Base-by-base conservation (phyloP, 345 rosid species). In the Salix udensis region DNA sequence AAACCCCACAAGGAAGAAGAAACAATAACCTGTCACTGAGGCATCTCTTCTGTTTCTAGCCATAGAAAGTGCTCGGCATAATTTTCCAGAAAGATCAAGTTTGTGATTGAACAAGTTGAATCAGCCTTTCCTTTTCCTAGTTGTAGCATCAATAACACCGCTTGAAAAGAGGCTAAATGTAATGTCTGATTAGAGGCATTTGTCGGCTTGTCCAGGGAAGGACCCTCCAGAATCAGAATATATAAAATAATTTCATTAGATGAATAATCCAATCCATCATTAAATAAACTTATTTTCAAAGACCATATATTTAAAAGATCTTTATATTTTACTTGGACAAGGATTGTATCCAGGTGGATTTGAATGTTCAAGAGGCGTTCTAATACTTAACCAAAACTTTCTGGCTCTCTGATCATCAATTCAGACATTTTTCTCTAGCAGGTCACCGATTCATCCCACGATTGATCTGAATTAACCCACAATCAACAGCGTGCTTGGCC, bases 1-100 rank as follows among this genome's bases (percentile, higher is more conserved):
- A 60, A 70, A 69, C 79, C 70, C 79, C 74, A 70, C 74, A 15
- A 23, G 16, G 53, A 12, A 40, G 46, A 65, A 52, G 26, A 23
- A 39, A 76, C 58, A 6, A 23, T 39, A 31, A 39, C n/a, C 68
- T 52, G 26, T 61, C 76, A 16, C 14, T 14, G 39, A 58, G 62
- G 23, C 76, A 62, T 62, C 68, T 30, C 52, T 31, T 34, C 67
- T 40, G 15, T 21, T 26, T 61, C 34, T 9, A 58, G 37, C 34
- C 64, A 37, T 55, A 26, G 19, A 14, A 67, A 66, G 30, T 40
- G 68, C 73, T 61, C 44, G 69, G 55, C n/a, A 60, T 76, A 36
- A 73, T 70, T 69, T 50, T 74, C 31, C 13, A 16, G 31, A 28
- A 42, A 28, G 48, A 70, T 69, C 55, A 61, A 28, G 48, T 24